Evolutionary conservation across 768 basidiomycete genomes (phyloP), one percentile per base, ranked within the genome.

Genomic region (Lactifluus pinguis): DNA sequence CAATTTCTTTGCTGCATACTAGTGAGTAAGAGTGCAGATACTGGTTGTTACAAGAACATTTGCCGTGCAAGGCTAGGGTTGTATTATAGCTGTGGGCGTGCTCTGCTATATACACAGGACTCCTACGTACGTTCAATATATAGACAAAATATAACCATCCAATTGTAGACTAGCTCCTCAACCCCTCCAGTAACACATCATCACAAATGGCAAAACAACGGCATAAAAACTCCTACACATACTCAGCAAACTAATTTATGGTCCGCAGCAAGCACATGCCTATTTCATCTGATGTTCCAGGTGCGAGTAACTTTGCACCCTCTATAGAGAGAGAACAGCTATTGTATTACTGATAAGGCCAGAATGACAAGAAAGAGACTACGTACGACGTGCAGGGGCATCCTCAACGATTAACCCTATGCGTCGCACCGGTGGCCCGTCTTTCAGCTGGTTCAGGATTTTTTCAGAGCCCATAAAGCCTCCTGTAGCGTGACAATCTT

Each of bases 121-220:
- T 21, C 44, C 29, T 32, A 11, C 6, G 39, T 42, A 25, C 8
- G 54, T 55, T 32, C 34, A 19, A 49, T 13, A 2, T 25, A 25
- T 25, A 25, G 25, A 25, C 10, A 38, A 38, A 10, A 36, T 47
- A 25, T 32, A 21, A 32, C 9, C 21, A 36, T 9, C 42, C n/a
- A 5, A 14, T 39, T 29, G 19, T 21, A 7, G 19, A 29, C 30
- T 44, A 38, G 15, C 14, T 57, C 44, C 14, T 57, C 44, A 61
- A 48, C 89, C 89, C 60, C 88, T 76, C 76, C 79, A 97, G 71
- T 98, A 98, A 62, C 82, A 85, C 15, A 89, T 75, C 68, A 85
- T 83, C 15, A 89, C 78, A 68, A 97, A 99, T 15, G 97, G 95
- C 92, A 98, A 83, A 34, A 98, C 75, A 10, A 82, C 75, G 0